Base-by-base conservation (phyloP, 345 rosid species). In the Gossypium rotundifolium region DNA sequence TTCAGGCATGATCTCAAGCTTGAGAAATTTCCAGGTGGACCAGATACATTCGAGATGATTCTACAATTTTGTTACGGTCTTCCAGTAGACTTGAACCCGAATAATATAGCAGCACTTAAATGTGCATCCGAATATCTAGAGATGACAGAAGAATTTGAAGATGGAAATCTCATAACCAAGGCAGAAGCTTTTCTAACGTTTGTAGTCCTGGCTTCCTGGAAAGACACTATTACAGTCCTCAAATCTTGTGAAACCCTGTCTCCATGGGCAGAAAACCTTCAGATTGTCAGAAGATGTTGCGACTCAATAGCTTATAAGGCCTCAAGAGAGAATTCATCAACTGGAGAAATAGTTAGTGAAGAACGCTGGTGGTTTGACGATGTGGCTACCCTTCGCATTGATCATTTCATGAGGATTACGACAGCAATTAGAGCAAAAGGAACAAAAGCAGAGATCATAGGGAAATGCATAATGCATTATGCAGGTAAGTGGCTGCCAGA, bases 261-360 rank as follows among this genome's bases (percentile, higher is more conserved):
- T 60, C 97, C 97, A n/a, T 90, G 96, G 97, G 89, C 88, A 8
- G 97, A 92, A 76, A 92, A 90, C 81, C 87, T 90, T 71, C 97
- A 94, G 75, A 85, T 92, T 75, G 88, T 92, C 70, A 84, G 97
- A 64, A 86, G 93, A 85, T 89, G 98, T 55, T 88, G 93, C 27
- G 98, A 94, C 71, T 85, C 90, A 29, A 89, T 92, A 33, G 92
- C 95, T 72, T 85, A 91, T 89, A 90, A 88, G 77, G 91, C 88
- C 78, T 85, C 89, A 53, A 85, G 80, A 79, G 79, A 83, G 61
- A 76, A 73, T 65, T 80, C 75, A 54, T 42, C 75, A 16, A 73
- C 66, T 1, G 86, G 74, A 69, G 85, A 84, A 59, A 12, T 61
- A 49, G 82, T 73, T 2, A 69, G 67, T 55, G 79, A 83, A 13